A percentile compares a stretch with the other conserved stretches of the same genome.
Conservation (phyloP, 1,284 basidiomycete genomes). For the Ustilago crameri region DNA sequence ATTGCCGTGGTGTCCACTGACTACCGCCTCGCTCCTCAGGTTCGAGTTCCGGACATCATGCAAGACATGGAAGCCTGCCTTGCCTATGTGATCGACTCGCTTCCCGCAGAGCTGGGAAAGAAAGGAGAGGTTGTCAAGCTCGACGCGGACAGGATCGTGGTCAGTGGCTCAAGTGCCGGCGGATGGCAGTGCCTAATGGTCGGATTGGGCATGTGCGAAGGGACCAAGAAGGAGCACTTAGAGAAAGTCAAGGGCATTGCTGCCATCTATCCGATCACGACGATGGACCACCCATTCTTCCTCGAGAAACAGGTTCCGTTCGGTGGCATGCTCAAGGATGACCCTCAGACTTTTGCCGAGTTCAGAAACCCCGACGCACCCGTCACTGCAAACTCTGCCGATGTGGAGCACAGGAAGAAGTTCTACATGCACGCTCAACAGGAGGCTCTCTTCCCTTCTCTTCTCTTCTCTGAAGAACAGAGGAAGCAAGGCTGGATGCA, state of each 20-base stretch:
- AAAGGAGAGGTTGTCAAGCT: slow-evolving; percentile 26
- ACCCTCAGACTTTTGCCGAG: slow-evolving; percentile 27
- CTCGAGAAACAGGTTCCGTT: slow-evolving; percentile 43
- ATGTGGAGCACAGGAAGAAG: slow-evolving; percentile 27
- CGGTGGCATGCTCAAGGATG: slow-evolving; percentile 27
- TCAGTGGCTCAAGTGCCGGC: slow-evolving; percentile 48
- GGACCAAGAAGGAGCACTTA: slow-evolving; percentile 20
- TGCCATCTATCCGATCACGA: slow-evolving; percentile 51
- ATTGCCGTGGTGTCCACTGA: slow-evolving; percentile 49
- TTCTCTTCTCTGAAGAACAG: slow-evolving; percentile 42
- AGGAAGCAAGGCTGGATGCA: slow-evolving; percentile 37
- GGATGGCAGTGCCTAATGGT: slow-evolving; percentile 51
- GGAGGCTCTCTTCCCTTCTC: slow-evolving; percentile 44
- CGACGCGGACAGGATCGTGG: slow-evolving; percentile 33
- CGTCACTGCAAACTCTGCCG: slow-evolving; percentile 32
- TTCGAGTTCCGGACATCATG: slow-evolving; percentile 42
- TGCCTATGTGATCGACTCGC: slow-evolving; percentile 31
- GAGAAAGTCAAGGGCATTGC: slow-evolving; percentile 37
- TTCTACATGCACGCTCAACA: slow-evolving; percentile 56
- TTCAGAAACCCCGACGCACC: slow-evolving; percentile 39
- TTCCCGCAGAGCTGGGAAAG: slow-evolving; percentile 24
- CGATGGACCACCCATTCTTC: slow-evolving; percentile 51
- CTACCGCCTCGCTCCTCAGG: slow-evolving; percentile 52
- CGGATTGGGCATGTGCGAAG: slow-evolving; percentile 48
- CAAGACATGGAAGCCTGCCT: slow-evolving; percentile 47